Conservation (phyloP, 1,284 basidiomycete species). For the Ganoderma sinense region DNA sequence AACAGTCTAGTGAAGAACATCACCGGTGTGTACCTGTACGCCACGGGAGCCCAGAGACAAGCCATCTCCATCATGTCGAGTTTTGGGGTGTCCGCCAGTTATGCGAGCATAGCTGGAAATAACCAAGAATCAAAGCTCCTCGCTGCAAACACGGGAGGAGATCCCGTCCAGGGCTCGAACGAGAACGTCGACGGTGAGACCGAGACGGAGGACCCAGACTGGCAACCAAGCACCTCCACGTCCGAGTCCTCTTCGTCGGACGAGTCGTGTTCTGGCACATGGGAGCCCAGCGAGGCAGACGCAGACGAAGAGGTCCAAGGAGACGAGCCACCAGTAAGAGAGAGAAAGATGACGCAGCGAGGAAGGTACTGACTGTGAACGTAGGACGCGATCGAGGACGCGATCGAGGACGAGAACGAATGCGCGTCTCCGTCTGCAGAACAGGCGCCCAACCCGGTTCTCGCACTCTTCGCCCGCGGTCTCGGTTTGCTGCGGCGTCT, state of each 20-base stretch:
- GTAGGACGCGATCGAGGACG: not conserved
- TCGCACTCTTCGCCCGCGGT: not conserved
- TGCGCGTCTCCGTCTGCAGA: too few relatives aligned
- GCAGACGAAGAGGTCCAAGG: not conserved
- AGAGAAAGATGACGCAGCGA: too few relatives aligned
- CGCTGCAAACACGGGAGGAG: too few relatives aligned
- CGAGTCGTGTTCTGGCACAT: conserved; percentile 1
- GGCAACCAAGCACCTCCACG: too few relatives aligned
- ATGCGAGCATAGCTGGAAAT: conserved; percentile 31
- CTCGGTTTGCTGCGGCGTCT: conserved; percentile 16
- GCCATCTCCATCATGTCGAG: conserved; percentile 37
- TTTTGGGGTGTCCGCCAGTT: conserved; percentile 39
- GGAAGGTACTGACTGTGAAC: too few relatives aligned
- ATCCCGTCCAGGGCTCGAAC: not conserved
- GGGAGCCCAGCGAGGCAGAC: not conserved
- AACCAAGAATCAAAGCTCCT: not conserved
- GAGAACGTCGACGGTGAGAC: not conserved
- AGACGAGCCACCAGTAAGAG: too few relatives aligned
- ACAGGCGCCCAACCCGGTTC: not conserved
- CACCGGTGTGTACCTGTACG: conserved; percentile 44
- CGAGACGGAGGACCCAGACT: conserved; percentile 9
- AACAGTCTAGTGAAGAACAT: conserved; percentile 41
- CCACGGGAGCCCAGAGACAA: conserved; percentile 40
- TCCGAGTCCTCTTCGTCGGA: too few relatives aligned
- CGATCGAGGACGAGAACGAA: not conserved